Percentiles rank a stretch among this genome's conserved stretches.
Conservation (phyloP, 176 grass and related monocot genomes). For the Carex kokanica region DNA sequence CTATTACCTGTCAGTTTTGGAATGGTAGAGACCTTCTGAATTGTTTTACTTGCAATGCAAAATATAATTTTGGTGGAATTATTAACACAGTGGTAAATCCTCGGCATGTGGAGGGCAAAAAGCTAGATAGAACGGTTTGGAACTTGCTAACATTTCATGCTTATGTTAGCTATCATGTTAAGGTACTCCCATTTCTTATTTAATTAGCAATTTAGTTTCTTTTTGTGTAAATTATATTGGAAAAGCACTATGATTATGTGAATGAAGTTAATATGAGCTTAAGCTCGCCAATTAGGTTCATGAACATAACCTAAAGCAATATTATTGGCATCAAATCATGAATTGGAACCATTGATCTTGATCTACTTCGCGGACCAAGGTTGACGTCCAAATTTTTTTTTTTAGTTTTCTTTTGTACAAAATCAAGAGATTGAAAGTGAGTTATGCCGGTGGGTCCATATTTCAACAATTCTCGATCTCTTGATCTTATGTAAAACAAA, state of each 20-base stretch:
- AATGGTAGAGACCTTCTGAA: neutral
- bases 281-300: neutral
- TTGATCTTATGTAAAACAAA: neutral
- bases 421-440: neutral
- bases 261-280: neutral
- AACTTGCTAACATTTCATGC: conserved; percentile 99
- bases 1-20: neutral
- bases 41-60: neutral
- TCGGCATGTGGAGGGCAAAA: conserved; percentile 88
- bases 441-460: neutral
- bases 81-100: conserved; percentile 75
- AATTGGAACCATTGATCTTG: neutral
- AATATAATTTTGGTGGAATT: conserved; percentile 13
- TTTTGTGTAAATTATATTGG: neutral
- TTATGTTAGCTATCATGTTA: conserved; percentile 99
- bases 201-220: neutral
- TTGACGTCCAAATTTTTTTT: neutral
- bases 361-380: neutral
- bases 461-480: neutral
- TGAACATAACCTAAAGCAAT: neutral
- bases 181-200: conserved; percentile 46
- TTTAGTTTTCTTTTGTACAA: neutral
- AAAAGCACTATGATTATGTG: neutral
- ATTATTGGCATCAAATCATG: neutral
- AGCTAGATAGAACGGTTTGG: conserved; percentile 94